Evolutionary conservation across 768 basidiomycete genomes (phyloP).

Genomic region (Paxillus ammoniavirescens): DNA sequence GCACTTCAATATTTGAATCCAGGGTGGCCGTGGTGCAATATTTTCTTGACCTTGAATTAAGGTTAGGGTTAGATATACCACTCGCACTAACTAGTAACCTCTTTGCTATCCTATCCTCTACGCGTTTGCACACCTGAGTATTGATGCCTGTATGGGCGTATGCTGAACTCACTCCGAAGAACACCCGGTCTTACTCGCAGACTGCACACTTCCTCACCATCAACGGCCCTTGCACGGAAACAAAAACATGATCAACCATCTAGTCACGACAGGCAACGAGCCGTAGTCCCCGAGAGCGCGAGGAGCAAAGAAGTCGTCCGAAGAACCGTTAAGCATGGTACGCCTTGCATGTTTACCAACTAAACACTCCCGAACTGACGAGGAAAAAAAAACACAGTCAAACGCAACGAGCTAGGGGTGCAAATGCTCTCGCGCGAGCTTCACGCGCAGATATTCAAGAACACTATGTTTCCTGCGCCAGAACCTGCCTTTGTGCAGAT

Average conservation of each 20-base stretch:
- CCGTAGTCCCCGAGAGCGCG: not conserved
- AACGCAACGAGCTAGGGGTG: constrained; percentile 88
- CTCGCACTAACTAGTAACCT: too few relatives aligned
- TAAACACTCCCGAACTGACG: not conserved
- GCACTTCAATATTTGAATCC: too few relatives aligned
- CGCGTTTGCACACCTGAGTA: not conserved
- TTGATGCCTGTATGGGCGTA: constrained; percentile 2
- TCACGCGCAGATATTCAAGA: constrained; percentile 80
- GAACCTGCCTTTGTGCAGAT: constrained; percentile 64
- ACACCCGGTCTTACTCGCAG: constrained; percentile 3
- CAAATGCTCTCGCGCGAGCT: constrained; percentile 84
- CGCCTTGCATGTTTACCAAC: not conserved
- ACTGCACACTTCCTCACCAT: constrained; percentile 3
- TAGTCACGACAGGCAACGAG: not conserved
- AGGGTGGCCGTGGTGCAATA: too few relatives aligned
- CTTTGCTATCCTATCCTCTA: not conserved
- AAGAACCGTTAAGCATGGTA: constrained; percentile 7
- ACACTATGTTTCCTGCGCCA: constrained; percentile 62
- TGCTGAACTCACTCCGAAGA: constrained; percentile 9
- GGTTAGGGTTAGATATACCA: not conserved
- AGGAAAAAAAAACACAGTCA: constrained; percentile 35
- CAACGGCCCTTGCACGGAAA: constrained; percentile 1
- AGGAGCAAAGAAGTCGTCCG: not conserved
- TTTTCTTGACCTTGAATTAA: not conserved
- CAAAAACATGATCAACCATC: not conserved